These are phyloP conservation scores for Castanospermum australe DNA, from an alignment of 306 rosid genomes.

Conservation along the genomic window DNA sequence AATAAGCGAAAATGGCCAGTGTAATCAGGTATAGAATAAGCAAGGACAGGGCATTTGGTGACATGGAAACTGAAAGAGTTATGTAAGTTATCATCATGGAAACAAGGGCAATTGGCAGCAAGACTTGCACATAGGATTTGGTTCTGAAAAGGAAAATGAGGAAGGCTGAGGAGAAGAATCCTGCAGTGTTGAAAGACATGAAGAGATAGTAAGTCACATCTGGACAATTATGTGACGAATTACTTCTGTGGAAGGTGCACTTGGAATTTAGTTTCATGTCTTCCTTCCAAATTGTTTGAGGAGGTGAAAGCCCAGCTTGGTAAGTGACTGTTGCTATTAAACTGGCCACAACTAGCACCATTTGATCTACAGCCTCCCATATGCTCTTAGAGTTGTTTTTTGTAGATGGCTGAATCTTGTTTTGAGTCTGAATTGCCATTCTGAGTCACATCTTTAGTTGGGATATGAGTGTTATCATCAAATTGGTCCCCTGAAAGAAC, in stretches of 20 bases:
- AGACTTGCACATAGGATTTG: not conserved
- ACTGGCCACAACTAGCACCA: constrained; percentile 14
- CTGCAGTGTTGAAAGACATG: constrained; percentile 18
- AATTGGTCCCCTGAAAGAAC: not conserved
- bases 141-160: constrained; percentile 10
- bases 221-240: not conserved
- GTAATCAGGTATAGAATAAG: too few species aligned
- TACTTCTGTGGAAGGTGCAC: not conserved
- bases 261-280: not conserved
- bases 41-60: not conserved
- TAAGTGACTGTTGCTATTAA: constrained; percentile 1
- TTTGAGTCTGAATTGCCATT: not conserved
- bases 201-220: constrained; percentile 1
- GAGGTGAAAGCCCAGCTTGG: not conserved
- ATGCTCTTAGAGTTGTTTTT: not conserved
- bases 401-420: not conserved
- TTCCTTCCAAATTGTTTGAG: too few species aligned
- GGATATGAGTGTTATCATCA: not conserved
- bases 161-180: not conserved
- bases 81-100: constrained; percentile 24
- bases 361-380: not conserved
- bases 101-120: constrained; percentile 1
- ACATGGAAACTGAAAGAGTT: not conserved
- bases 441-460: not conserved
- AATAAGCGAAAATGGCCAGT: not conserved